These are phyloP conservation scores for Colletotrichum cuscutae DNA, from an alignment of 2,329 filamentous ascomycete genomes.

Conservation along the genomic window DNA sequence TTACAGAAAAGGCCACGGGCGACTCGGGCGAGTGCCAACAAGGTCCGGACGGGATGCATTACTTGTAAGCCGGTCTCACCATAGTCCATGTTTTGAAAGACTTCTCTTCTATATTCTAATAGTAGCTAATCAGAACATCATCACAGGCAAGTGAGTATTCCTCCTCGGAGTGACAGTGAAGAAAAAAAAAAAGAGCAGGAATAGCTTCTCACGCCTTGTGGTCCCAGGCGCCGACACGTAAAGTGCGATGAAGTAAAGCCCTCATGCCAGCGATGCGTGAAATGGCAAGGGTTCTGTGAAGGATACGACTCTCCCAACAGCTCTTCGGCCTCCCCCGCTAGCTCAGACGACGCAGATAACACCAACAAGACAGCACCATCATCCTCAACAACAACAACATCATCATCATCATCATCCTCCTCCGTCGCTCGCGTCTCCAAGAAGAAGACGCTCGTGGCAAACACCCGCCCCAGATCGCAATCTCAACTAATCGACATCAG, in stretches of 20 bases:
- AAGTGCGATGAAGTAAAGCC: slow-evolving; percentile 50
- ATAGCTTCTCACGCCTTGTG: slow-evolving; percentile 4
- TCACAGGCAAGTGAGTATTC: slow-evolving; percentile 42
- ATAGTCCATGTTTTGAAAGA: background rate
- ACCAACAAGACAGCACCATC: background rate
- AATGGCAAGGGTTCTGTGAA: slow-evolving; percentile 47
- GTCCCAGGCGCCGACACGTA: slow-evolving; percentile 45
- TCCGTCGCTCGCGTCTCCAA: background rate
- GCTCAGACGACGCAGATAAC: background rate
- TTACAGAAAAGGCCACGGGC: slow-evolving; percentile 43
- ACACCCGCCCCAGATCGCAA: background rate
- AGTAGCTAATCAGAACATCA: background rate
- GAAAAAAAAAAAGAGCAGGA: background rate
- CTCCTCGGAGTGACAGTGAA: background rate
- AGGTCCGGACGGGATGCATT: slow-evolving; percentile 45
- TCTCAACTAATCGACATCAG: background rate
- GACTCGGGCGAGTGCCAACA: slow-evolving; percentile 44
- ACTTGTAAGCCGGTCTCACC: slow-evolving; percentile 42
- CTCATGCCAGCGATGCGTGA: slow-evolving; percentile 46
- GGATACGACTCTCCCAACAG: slow-evolving; percentile 40
- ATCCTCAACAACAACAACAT: too few relatives aligned
- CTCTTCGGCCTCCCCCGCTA: background rate
- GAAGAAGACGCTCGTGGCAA: background rate
- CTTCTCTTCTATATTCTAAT: background rate
- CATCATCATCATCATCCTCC: accelerated